Conservation (phyloP, 2,329 filamentous ascomycete species). For the Microdochium trichocladiopsis region DNA sequence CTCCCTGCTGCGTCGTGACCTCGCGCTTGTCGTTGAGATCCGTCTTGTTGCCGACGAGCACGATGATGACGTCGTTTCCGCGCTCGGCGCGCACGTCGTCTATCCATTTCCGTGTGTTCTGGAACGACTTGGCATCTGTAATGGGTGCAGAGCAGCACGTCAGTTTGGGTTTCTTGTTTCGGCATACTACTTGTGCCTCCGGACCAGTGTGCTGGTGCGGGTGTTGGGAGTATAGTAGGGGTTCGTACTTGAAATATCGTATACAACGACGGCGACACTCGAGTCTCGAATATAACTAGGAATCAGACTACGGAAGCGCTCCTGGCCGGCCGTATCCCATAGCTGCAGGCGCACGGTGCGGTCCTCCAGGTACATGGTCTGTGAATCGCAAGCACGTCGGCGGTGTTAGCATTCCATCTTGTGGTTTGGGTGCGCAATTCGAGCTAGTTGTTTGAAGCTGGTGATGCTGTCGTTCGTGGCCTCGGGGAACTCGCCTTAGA, state of each 20-base stretch:
- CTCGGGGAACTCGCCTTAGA: constrained; percentile 63
- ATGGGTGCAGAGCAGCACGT: neutral
- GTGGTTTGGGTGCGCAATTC: too few species aligned
- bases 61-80: constrained; percentile 98
- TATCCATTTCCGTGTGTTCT: constrained; percentile 99
- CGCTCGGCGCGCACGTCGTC: constrained; percentile 95
- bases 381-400: constrained; percentile 4
- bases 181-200: neutral
- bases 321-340: constrained; percentile 97
- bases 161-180: neutral
- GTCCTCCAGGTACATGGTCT: constrained; percentile 99
- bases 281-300: constrained; percentile 98
- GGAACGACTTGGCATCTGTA: constrained; percentile 85
- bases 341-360: constrained; percentile 94
- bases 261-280: constrained; percentile 95
- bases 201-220: too few species aligned
- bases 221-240: neutral
- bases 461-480: too few species aligned
- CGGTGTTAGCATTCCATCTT: neutral
- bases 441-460: too few species aligned
- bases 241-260: constrained; percentile 81
- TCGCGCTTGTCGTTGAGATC: constrained; percentile 97
- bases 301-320: constrained; percentile 93
- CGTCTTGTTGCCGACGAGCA: constrained; percentile 97
- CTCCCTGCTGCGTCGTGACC: constrained; percentile 91